Percentiles rank a stretch among this genome's conserved stretches.
These are phyloP conservation scores for Beta vulgaris DNA, from an alignment of 148 eudicot genomes.

Conservation along the genomic window DNA sequence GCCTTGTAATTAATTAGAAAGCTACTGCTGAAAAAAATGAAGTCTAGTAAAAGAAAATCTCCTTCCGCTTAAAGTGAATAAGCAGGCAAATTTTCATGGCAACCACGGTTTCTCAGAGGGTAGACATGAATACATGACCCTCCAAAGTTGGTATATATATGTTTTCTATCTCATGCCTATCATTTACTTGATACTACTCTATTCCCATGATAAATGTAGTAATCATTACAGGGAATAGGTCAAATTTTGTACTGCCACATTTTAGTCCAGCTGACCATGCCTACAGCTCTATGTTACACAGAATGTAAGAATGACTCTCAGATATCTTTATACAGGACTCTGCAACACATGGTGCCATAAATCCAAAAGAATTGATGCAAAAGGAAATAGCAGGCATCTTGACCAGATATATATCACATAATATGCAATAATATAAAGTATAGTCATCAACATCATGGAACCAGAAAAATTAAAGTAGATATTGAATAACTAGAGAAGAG, in stretches of 20 bases:
- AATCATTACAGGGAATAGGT: neutral
- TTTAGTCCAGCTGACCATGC: neutral
- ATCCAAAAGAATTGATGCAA: neutral
- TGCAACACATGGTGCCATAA: neutral
- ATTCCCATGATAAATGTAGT: neutral
- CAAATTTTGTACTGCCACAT: neutral
- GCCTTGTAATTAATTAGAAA: neutral
- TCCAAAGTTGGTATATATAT: neutral
- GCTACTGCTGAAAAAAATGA: neutral
- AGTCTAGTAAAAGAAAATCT: neutral
- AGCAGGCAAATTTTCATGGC: neutral
- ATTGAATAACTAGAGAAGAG: neutral
- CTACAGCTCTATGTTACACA: neutral
- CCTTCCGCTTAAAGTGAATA: neutral
- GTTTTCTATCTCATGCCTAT: neutral
- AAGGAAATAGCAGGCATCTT: neutral
- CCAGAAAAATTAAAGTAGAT: neutral
- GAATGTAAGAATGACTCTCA: neutral
- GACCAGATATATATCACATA: neutral
- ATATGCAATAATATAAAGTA: neutral
- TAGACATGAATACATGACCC: neutral
- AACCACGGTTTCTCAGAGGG: neutral
- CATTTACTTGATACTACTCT: neutral
- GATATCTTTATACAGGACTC: neutral
- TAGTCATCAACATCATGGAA: neutral